phyloP scores from a whole-genome alignment of 495 filamentous ascomycete genomes.

The Tuber melanosporum region DNA sequence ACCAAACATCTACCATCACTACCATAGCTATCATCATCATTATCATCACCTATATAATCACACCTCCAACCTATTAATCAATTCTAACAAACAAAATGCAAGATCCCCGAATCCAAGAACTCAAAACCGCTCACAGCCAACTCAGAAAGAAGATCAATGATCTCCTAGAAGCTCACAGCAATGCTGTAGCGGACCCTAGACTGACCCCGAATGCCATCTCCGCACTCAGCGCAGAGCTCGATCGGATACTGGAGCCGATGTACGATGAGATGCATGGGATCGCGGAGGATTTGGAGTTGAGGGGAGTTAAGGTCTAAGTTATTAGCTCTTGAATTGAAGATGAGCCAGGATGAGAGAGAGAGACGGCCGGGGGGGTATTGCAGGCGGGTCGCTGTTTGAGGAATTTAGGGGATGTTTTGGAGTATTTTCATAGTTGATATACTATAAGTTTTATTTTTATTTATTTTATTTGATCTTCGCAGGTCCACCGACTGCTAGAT shows the following conservation, averaged over 20 bases:
- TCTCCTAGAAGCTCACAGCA: neutral
- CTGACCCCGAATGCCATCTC: neutral
- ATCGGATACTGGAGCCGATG: neutral
- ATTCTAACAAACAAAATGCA: neutral
- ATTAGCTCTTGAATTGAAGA: no score
- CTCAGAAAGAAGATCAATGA: neutral
- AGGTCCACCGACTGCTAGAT: no score
- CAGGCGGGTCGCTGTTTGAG: no score
- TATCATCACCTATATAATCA: neutral
- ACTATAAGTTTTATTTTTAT: no score
- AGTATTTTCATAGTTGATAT: no score
- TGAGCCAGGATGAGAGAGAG: no score
- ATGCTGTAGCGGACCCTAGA: neutral
- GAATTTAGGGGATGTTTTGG: no score
- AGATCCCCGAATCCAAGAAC: neutral
- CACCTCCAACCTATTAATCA: neutral
- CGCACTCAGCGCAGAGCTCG: neutral
- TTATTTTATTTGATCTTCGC: no score
- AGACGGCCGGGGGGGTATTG: no score
- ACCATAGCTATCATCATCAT: neutral
- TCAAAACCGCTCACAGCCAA: neutral
- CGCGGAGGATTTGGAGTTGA: neutral
- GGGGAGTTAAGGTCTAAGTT: no score
- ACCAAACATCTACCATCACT: neutral
- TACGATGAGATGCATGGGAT: neutral